A percentile compares a stretch with the other conserved stretches of the same genome.
Conservation (phyloP, 2,329 filamentous ascomycete genomes). For the Cladophialophora yegresii region DNA sequence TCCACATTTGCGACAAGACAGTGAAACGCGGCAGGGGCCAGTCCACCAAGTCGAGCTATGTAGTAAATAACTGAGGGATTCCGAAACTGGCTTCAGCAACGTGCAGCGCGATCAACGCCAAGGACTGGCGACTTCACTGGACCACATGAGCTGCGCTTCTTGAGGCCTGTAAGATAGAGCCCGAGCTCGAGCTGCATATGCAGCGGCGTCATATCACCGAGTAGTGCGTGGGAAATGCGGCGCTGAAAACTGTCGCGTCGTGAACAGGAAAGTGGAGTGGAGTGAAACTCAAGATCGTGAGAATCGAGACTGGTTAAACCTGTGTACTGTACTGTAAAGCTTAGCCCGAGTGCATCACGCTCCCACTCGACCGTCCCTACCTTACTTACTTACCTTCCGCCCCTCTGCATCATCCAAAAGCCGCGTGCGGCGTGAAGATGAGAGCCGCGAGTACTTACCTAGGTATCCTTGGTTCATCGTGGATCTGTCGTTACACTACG, state of each 20-base stretch:
- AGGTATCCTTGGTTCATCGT: neutral
- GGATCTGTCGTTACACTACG: neutral
- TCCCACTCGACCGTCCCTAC: no score
- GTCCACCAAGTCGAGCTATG: no score
- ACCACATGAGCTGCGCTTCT: neutral
- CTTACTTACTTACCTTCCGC: no score
- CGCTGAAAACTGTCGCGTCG: neutral
- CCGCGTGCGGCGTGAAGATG: neutral
- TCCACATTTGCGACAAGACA: neutral
- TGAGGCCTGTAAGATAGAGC: neutral
- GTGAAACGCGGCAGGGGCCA: no score
- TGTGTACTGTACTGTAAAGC: no score
- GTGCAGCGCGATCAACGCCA: no score
- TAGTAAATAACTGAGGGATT: no score
- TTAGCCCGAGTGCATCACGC: no score
- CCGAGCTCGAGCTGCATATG: neutral
- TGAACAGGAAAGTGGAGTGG: neutral
- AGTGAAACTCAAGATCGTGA: neutral
- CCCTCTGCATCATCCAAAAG: neutral
- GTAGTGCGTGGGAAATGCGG: neutral
- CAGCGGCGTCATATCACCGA: neutral
- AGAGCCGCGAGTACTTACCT: no score
- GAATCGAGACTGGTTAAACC: neutral
- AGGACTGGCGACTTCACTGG: no score
- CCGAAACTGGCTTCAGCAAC: no score